A percentile compares a stretch with the other conserved stretches of the same genome.
phyloP scores from a whole-genome alignment of 225 moss, liverwort and hornwort genomes.

The Pleurozium schreberi region DNA sequence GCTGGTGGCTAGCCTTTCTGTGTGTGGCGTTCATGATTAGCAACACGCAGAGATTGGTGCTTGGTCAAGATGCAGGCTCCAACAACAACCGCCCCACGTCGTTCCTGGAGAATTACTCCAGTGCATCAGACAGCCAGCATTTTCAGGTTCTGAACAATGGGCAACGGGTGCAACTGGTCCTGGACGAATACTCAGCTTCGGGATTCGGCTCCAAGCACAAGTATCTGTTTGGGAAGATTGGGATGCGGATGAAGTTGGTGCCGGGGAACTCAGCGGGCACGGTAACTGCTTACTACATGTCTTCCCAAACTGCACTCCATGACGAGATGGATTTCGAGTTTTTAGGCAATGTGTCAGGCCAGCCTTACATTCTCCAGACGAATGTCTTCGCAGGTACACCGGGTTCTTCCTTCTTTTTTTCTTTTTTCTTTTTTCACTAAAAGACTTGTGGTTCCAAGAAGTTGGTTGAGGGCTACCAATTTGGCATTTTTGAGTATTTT shows the following conservation, averaged over 20 bases:
- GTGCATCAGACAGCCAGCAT: slow-evolving; percentile 29
- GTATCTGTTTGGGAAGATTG: slow-evolving; percentile 66
- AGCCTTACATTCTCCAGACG: slow-evolving; percentile 44
- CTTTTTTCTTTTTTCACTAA: neutral
- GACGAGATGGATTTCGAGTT: slow-evolving; percentile 59
- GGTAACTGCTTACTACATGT: slow-evolving; percentile 52
- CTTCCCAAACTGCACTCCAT: slow-evolving; percentile 17
- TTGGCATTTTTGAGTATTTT: neutral
- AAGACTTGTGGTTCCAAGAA: neutral
- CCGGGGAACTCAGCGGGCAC: slow-evolving; percentile 56
- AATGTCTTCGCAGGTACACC: slow-evolving; percentile 26
- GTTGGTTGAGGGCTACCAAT: neutral
- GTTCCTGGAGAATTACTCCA: slow-evolving; percentile 25
- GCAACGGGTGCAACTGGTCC: slow-evolving; percentile 27
- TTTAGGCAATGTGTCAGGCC: slow-evolving; percentile 43
- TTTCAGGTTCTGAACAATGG: slow-evolving; percentile 28
- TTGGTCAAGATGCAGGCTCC: neutral
- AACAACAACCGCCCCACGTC: neutral
- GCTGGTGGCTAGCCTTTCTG: neutral
- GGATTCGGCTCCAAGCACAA: slow-evolving; percentile 37
- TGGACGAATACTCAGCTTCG: slow-evolving; percentile 37
- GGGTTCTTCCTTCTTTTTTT: no score
- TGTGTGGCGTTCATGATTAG: neutral
- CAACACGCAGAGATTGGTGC: neutral
- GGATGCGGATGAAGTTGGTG: slow-evolving; percentile 42